Percentiles rank a stretch among this genome's conserved stretches.
phyloP scores from a whole-genome alignment of 805 yeast genomes.

The Saturnispora bothae region DNA sequence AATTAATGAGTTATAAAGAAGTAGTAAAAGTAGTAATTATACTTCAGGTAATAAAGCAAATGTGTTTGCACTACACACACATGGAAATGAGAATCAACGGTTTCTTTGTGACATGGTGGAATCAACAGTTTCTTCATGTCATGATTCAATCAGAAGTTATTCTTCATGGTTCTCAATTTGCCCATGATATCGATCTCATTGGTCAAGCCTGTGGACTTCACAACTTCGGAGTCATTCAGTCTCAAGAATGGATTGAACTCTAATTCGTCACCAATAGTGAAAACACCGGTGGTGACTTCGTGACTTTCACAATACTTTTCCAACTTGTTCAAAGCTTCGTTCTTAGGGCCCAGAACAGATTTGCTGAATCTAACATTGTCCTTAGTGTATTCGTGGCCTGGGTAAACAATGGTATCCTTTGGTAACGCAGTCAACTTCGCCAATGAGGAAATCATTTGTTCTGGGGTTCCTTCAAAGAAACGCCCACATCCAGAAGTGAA shows the following conservation, averaged over 20 bases:
- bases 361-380: constrained; percentile 72
- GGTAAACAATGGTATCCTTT: constrained; percentile 61
- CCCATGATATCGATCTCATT: constrained; percentile 55
- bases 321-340: constrained; percentile 42
- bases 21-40: neutral
- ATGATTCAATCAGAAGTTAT: constrained; percentile 39
- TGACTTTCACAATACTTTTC: constrained; percentile 39
- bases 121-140: too few species aligned
- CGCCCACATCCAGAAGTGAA: constrained; percentile 95
- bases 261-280: constrained; percentile 77
- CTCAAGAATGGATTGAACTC: constrained; percentile 86
- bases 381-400: constrained; percentile 94
- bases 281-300: constrained; percentile 76
- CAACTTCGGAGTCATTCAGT: constrained; percentile 51
- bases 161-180: constrained; percentile 66
- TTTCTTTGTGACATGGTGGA: too few species aligned
- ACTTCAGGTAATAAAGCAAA: too few species aligned
- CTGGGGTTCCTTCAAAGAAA: constrained; percentile 84
- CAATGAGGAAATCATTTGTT: constrained; percentile 68
- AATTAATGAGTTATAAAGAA: constrained; percentile 17
- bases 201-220: constrained; percentile 43
- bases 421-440: constrained; percentile 55
- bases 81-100: too few species aligned
- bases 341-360: constrained; percentile 41
- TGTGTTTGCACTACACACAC: too few species aligned